Conservation (phyloP, 176 grass and related monocot species). For the Ensete ventricosum region DNA sequence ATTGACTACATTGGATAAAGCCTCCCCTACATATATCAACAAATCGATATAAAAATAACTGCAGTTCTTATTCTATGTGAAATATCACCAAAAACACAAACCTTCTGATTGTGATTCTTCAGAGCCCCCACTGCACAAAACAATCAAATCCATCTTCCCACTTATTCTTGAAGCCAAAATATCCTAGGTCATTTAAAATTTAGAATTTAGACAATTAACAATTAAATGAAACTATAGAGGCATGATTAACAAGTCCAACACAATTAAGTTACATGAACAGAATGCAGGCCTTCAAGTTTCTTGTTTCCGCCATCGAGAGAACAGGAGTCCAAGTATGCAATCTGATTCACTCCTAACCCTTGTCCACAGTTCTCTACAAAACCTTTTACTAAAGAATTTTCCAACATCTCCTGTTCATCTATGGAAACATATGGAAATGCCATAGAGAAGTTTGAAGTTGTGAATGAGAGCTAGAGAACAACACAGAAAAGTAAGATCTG, state of each 20-base stretch:
- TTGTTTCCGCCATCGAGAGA: constrained; percentile 30
- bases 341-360: constrained; percentile 36
- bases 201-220: neutral
- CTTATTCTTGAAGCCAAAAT: constrained; percentile 34
- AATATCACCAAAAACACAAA: constrained; percentile 23
- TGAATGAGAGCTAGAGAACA: constrained; percentile 44
- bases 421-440: constrained; percentile 75
- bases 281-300: constrained; percentile 52
- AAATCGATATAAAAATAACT: constrained; percentile 1
- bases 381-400: constrained; percentile 56
- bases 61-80: neutral
- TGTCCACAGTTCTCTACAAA: constrained; percentile 63
- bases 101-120: constrained; percentile 60
- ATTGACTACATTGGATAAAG: constrained; percentile 50
- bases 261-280: constrained; percentile 37
- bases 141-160: constrained; percentile 44
- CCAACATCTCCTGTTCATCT: constrained; percentile 51
- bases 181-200: constrained; percentile 38
- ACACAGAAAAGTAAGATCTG: neutral
- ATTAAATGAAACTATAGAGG: neutral
- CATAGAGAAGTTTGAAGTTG: constrained; percentile 73
- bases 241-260: neutral
- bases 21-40: constrained; percentile 43
- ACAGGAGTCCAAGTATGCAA: constrained; percentile 47
- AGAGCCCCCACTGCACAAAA: constrained; percentile 54